Conservation (phyloP, 73 alveolate genomes). For the Paramecium octaurelia region DNA sequence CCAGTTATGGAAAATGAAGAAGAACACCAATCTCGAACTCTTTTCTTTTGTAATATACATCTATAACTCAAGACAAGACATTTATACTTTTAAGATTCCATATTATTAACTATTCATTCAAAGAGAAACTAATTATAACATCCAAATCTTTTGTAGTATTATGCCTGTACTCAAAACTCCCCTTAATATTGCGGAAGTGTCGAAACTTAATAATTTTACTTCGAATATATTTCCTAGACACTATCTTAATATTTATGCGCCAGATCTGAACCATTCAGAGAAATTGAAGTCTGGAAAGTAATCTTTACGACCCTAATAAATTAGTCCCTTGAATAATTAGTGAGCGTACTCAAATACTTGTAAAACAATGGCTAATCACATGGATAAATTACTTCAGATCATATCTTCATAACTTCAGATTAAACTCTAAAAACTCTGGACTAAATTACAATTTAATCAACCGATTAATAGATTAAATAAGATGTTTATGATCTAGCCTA, state of each 20-base stretch:
- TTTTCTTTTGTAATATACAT: background rate
- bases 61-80: background rate
- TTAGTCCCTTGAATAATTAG: background rate
- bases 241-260: background rate
- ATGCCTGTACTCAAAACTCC: background rate
- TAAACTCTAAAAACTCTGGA: background rate
- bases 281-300: conserved; percentile 1
- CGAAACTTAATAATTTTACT: background rate
- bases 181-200: background rate
- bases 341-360: background rate
- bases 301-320: background rate
- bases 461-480: background rate
- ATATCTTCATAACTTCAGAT: background rate
- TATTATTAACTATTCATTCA: background rate
- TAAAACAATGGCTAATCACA: background rate
- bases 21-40: background rate
- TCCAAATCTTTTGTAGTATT: background rate
- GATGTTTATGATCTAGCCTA: background rate
- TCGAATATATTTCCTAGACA: background rate
- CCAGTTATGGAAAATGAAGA: background rate
- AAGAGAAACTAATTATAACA: background rate
- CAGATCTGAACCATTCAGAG: background rate
- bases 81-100: background rate
- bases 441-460: background rate
- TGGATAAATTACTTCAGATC: background rate